Evolutionary conservation across 2,329 filamentous ascomycete genomes (phyloP), one percentile per base, ranked within the genome.

Genomic region (Xylariales sp.): DNA sequence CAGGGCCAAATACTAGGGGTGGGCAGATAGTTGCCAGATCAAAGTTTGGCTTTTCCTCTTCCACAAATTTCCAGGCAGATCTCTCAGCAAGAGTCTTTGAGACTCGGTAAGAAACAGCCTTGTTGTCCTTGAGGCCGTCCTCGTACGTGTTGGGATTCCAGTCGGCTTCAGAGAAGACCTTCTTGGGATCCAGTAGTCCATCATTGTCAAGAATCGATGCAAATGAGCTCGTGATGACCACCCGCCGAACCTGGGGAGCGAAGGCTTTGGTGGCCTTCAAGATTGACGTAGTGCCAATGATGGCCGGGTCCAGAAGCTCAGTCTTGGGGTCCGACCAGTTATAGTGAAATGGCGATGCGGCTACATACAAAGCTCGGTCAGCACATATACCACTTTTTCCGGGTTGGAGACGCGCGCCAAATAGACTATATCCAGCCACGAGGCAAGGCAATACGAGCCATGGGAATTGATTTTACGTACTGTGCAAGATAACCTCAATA

Each of bases 251-350:
- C 5, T 47, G 46, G 0, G 73, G 74, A 1, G 73, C 54, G 56
- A 75, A 46, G 43, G 68, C 66, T 52, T 83, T 79, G 45, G 91
- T 71, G 14, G 85, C 81, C 47, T 82, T 74, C 24, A 87, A 80
- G 39, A 93, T 78, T 23, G 83, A 83, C 47, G 81, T 85, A 1
- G 75, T 78, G 44, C 75, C 78, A 38, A 71, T 62, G 31, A 79
- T 61, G 5, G 76, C 77, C 2, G 77, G 77, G 48, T 78, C 70
- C 40, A 81, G 58, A 20, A 82, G 65, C 40, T 79, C 76, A 37
- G 59, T 69, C 44, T 69, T 54, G 8, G 72, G 59, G 48, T 78
- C 72, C 32, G 57, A 65, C 47, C 65, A 69, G 3, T 70, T 66
- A 59, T 67, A 77, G 50, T 76, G 73, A 54, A 81, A 74, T 1